phyloP scores from a whole-genome alignment of 768 basidiomycete species.

The Lentinula guzmanii region DNA sequence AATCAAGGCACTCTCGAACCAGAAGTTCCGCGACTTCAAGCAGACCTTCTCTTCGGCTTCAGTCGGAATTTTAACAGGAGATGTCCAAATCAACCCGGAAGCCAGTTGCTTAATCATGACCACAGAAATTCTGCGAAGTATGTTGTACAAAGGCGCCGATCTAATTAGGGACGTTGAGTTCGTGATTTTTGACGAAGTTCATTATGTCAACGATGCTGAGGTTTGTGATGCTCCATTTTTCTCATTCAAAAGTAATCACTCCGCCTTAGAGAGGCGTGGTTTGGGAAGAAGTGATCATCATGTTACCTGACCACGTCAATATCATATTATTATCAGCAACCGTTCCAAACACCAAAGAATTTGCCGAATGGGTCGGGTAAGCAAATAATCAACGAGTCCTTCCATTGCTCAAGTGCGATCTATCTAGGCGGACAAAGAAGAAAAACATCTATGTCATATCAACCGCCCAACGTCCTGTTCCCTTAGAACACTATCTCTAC shows the following conservation, averaged over 20 bases:
- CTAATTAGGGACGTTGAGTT: slow-evolving; percentile 98
- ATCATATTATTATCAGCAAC: slow-evolving; percentile 97
- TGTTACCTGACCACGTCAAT: slow-evolving; percentile 97
- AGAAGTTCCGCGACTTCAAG: slow-evolving; percentile 98
- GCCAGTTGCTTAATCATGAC: slow-evolving; percentile 97
- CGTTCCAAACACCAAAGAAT: slow-evolving; percentile 96
- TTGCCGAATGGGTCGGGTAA: slow-evolving; percentile 99
- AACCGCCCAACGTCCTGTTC: slow-evolving; percentile 92
- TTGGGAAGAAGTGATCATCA: slow-evolving; percentile 99
- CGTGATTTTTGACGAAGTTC: slow-evolving; percentile 99
- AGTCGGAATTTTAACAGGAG: slow-evolving; percentile 95
- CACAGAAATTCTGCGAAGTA: slow-evolving; percentile 94
- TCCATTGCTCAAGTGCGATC: background rate
- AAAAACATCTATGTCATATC: slow-evolving; percentile 99
- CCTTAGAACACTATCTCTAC: slow-evolving; percentile 94
- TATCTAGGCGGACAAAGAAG: slow-evolving; percentile 87
- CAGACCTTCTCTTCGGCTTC: slow-evolving; percentile 87
- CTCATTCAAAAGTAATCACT: background rate
- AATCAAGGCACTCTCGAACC: slow-evolving; percentile 97
- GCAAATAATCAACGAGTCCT: slow-evolving; percentile 16
- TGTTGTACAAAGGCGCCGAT: slow-evolving; percentile 99
- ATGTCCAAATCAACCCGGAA: slow-evolving; percentile 99
- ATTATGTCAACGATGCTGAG: slow-evolving; percentile 99
- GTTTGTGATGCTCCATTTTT: slow-evolving; percentile 32
- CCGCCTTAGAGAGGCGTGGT: slow-evolving; percentile 84